Base-by-base conservation (phyloP, 208 protist genomes). In the Naegleria lovaniensis region DNA sequence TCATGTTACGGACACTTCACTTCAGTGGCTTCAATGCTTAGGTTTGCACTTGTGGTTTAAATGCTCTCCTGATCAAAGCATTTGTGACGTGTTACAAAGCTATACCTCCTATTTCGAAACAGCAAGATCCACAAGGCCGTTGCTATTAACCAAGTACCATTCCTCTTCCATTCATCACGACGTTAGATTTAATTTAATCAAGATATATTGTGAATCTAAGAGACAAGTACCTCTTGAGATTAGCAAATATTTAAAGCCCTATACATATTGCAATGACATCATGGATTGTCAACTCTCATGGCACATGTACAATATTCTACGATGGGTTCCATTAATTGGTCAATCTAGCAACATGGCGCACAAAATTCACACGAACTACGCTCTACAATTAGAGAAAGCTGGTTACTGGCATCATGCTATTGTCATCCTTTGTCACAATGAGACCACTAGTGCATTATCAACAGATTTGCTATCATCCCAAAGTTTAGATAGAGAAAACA, bases 31-130 rank as follows among this genome's bases (percentile, higher is more conserved):
- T 29, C 33, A 85, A 39, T 48, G 40, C 15, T 85, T 85, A 4
- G 83, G 39, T 38, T 85, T 85, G 40, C 83, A 85, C 36, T 25
- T 85, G 33, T 85, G 83, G 83, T 85, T 43, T 85, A 79, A 79
- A 33, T 36, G 67, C n/a, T 36, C 29, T 36, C 67, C 67, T 36
- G 67, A 79, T 36, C 13, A 25, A 79, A 79, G 25, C 9, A 79
- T 79, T 79, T 36, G 29, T 79, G 67, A 79, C 19, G 67, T 79
- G 19, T 29, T 79, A 11, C 9, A 7, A 6, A 79, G 67, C 36
- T 79, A 79, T 79, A 79, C 9, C 7, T 13, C 19, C 6, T 79
- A 79, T 36, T 79, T 79, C 36, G 67, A 79, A 79, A 79, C 67
- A 36, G 19, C n/a, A 36, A 79, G 67, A 79, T 25, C 67, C 1